phyloP scores from a whole-genome alignment of 805 yeast species.

The Nakazawaea holstii region DNA sequence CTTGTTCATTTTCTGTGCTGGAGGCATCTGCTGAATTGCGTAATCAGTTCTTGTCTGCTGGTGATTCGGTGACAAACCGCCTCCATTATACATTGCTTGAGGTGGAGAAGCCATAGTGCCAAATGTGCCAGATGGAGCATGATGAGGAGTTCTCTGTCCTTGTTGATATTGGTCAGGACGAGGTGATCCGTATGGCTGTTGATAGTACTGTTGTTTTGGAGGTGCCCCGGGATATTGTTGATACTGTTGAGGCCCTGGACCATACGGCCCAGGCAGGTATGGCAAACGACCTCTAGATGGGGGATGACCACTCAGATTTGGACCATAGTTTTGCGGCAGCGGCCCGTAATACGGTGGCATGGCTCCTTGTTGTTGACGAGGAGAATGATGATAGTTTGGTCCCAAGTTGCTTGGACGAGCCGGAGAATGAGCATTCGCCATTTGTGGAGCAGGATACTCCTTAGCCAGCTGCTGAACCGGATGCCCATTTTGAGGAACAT shows the following conservation, averaged over 20 bases:
- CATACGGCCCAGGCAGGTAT: not conserved
- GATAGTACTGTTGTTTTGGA: slow-evolving; percentile 3
- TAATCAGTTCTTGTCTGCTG: slow-evolving; percentile 6
- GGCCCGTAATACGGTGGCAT: not conserved
- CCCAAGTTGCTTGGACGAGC: slow-evolving; percentile 10
- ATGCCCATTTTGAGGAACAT: not conserved
- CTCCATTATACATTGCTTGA: not conserved
- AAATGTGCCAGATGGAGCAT: not conserved
- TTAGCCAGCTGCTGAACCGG: not conserved
- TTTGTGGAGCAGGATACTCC: not conserved
- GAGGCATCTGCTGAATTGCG: slow-evolving; percentile 11
- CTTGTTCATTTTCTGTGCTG: slow-evolving; percentile 5
- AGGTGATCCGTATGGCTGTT: slow-evolving; percentile 1
- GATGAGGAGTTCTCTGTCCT: slow-evolving; percentile 4
- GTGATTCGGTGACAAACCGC: not conserved
- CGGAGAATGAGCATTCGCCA: slow-evolving; percentile 7
- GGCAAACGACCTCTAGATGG: not conserved
- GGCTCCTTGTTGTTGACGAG: not conserved
- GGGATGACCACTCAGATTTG: not conserved
- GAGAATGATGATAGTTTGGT: slow-evolving; percentile 2
- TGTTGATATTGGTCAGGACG: not conserved
- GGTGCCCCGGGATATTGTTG: slow-evolving; percentile 1
- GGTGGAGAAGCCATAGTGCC: not conserved
- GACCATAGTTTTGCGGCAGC: slow-evolving; percentile 1
- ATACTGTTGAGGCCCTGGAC: slow-evolving; percentile 1